phyloP scores from a whole-genome alignment of 2,329 filamentous ascomycete genomes.

The Epichloe gansuensis region DNA sequence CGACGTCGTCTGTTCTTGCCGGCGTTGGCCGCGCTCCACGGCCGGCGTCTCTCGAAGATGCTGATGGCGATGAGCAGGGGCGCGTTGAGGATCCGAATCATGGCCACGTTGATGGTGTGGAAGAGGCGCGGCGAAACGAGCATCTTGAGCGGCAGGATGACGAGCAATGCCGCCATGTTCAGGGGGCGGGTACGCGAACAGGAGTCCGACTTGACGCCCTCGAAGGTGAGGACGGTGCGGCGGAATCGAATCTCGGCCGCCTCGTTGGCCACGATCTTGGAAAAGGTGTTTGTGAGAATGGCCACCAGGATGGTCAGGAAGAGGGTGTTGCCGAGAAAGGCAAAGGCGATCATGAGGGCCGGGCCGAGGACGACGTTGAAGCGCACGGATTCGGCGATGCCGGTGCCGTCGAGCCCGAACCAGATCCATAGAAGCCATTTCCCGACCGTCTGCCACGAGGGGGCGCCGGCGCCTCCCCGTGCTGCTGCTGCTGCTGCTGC shows the following conservation, averaged over 20 bases:
- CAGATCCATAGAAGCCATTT: slow-evolving; percentile 75
- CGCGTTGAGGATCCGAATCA: slow-evolving; percentile 50
- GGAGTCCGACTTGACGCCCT: slow-evolving; percentile 63
- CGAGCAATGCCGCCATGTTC: slow-evolving; percentile 52
- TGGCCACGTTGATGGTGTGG: slow-evolving; percentile 58
- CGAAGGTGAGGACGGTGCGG: slow-evolving; percentile 58
- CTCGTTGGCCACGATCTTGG: slow-evolving; percentile 55
- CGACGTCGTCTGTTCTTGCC: slow-evolving; percentile 3
- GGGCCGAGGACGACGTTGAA: slow-evolving; percentile 59
- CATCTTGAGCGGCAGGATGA: slow-evolving; percentile 55
- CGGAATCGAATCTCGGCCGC: slow-evolving; percentile 61
- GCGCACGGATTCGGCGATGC: slow-evolving; percentile 37
- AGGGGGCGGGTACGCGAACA: slow-evolving; percentile 61
- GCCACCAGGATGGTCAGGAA: slow-evolving; percentile 65
- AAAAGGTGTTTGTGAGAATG: slow-evolving; percentile 62
- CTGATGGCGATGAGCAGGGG: slow-evolving; percentile 50
- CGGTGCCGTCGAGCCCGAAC: slow-evolving; percentile 59
- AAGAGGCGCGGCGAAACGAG: slow-evolving; percentile 51
- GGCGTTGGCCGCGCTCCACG: slow-evolving; percentile 20
- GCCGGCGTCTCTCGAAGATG: slow-evolving; percentile 46
- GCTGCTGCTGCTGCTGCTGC: slow-evolving; percentile 14
- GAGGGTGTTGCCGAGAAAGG: slow-evolving; percentile 62
- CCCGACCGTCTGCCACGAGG: slow-evolving; percentile 41
- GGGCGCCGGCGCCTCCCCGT: background rate
- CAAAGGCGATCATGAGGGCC: slow-evolving; percentile 57